Base-by-base conservation (phyloP, 2,329 filamentous ascomycete species). In the Hypoxylon sp. region DNA sequence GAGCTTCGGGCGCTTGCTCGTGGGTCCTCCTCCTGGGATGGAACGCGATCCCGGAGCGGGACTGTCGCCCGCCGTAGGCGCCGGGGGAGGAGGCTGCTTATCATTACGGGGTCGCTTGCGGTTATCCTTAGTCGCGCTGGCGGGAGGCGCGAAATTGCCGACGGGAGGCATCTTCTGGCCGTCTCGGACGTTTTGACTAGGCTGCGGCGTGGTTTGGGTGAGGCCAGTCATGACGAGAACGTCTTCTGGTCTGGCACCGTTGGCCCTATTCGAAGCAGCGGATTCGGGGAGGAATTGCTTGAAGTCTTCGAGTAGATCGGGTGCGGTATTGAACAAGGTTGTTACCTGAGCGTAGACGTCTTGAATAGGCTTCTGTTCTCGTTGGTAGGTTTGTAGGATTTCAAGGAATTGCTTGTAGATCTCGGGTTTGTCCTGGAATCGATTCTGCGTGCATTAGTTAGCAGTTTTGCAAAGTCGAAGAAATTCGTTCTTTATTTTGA, bases 381-480 rank as follows among this genome's bases (percentile, higher is more conserved):
- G 85, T 72, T 99, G 94, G 66, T 99, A 99, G 2, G 94, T 99
- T 73, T 99, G 94, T 34, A 99, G 77, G 37, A 99, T 99, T 70
- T 99, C 94, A 20, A 99, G 81, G 68, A 99, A 99, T 68, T 99
- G 93, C 72, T 99, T 99, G 77, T 99, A 99, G 57, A 99, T 97
- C 70, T 99, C 94, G 5, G 94, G 94, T 60, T 96, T 92, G 66
- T 92, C 88, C 64, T 96, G 88, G 73, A 97, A 99, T 32, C 94
- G 93, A 69, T 97, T 99, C 91, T 96, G 67, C 47, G 51, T 20
- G 55, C 49, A 35, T 35, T 36, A 41, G 48, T 44, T 38, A 52
- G 51, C 41, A n/a, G n/a, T n/a, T n/a, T n/a, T n/a, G n/a, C n/a
- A n/a, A n/a, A n/a, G n/a, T n/a, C n/a, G n/a, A n/a, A n/a, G n/a